Evolutionary conservation across 495 filamentous ascomycete species (phyloP), one percentile per base, ranked within the genome.

Genomic region (Filosporella fistucella): DNA sequence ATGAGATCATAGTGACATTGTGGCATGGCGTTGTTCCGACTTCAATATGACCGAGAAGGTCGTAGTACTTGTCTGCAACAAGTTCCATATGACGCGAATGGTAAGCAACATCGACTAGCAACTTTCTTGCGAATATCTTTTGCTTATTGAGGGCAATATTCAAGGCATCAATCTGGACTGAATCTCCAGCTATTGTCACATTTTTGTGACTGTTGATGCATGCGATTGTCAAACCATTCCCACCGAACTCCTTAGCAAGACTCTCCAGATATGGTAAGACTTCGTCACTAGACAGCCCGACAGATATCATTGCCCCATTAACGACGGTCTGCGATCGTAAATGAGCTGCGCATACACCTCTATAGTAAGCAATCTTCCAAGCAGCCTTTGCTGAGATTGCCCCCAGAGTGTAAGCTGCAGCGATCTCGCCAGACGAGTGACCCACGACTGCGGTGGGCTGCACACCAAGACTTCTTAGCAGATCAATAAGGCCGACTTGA

Each of bases 161-260:
- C 0, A 81, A 53, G 42, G 74, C 65, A n/a, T 67, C 57, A 21
- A 81, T 57, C 7, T 67, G 69, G 73, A 42, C 6, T 51, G 47
- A 1, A 65, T 75, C 69, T 1, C 76, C 76, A 0, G 75, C 75
- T 1, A 80, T 56, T 5, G 78, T 81, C 16, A 68, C 57, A 30
- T 67, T 77, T 2, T 53, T 60, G 1, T 74, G 76, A 48, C 71
- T 76, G 55, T 82, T 82, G 54, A 72, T 40, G 47, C 73, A 78
- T 13, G 20, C 39, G 23, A 42, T 23, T 2, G 28, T 23, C n/a
- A n/a, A n/a, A n/a, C n/a, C n/a, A n/a, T n/a, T n/a, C n/a, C n/a
- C n/a, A 25, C 13, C 21, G 2, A 2, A 25, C 13, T 23, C 39
- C 13, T 3, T 12, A n/a, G 21, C 6, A 13, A 23, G 11, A 28